A percentile compares a stretch with the other conserved stretches of the same genome.
Conservation (phyloP, 2,329 filamentous ascomycete genomes). For the Pseudopyricularia cyperi region DNA sequence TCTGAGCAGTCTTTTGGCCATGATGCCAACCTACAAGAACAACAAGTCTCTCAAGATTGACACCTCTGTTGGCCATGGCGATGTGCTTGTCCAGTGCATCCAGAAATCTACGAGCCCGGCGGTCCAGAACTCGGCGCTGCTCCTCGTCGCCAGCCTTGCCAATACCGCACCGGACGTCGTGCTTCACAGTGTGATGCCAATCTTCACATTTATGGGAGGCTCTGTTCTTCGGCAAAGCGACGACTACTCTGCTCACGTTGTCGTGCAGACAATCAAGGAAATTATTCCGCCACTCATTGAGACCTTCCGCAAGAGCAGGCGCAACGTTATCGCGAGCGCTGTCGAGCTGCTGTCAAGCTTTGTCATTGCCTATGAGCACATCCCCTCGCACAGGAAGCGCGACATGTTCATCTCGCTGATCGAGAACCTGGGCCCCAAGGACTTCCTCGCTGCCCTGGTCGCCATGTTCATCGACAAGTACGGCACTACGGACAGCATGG, state of each 20-base stretch:
- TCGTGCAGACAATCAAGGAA: constrained; percentile 86
- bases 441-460: constrained; percentile 78
- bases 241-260: constrained; percentile 92
- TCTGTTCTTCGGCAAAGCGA: constrained; percentile 87
- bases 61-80: constrained; percentile 67
- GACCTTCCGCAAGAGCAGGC: constrained; percentile 69
- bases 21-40: constrained; percentile 64
- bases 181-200: constrained; percentile 95
- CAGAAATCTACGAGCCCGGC: constrained; percentile 84
- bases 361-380: constrained; percentile 90
- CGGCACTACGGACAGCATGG: constrained; percentile 58
- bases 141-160: constrained; percentile 78
- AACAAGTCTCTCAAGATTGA: constrained; percentile 54
- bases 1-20: constrained; percentile 67
- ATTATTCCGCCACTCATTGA: constrained; percentile 86
- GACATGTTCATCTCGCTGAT: constrained; percentile 76
- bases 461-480: constrained; percentile 89
- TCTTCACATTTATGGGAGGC: constrained; percentile 95
- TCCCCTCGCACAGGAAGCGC: constrained; percentile 73
- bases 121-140: constrained; percentile 81
- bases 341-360: constrained; percentile 91
- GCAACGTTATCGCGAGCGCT: constrained; percentile 65
- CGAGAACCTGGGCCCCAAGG: constrained; percentile 69
- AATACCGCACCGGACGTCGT: constrained; percentile 82
- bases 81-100: constrained; percentile 87